Base-by-base conservation (phyloP, 306 rosid species). In the Medicago ruthenica region DNA sequence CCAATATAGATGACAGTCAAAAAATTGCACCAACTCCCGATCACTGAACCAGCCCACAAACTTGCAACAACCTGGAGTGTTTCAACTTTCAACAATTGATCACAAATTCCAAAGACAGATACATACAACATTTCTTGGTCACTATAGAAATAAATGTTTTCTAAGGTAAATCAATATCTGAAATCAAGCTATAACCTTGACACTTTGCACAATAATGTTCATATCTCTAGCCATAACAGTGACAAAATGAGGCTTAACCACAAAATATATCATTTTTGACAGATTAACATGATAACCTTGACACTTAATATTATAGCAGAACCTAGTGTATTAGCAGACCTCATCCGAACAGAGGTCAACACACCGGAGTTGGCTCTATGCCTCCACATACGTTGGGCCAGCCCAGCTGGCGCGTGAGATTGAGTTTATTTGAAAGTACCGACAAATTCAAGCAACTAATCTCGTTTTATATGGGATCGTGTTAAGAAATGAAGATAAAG, bases 11-110 rank as follows among this genome's bases (percentile, higher is more conserved):
- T 50, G 68, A 91, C 94, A n/a, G 98, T 83, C 57, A 94, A 74
- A 69, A 94, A 87, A 80, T 87, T 89, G 89, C 83, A 94, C 96
- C 96, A 94, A 93, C 95, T 90, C 76, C 97, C 97, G 2, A 91
- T 79, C 40, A 90, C 79, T 50, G 98, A 89, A 59, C 89, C 90
- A 80, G 82, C 83, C 86, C 84, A 94, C 86, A 94, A 90, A 87
- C 96, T 51, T 76, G 6, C 83, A 14, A 88, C 70, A 39, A 76
- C 91, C 98, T 94, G 76, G 76, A 48, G 82, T 74, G 36, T 61
- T 59, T 44, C 67, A 58, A 69, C 48, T 62, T 53, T 50, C 59
- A 58, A 66, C 63, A 76, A 20, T 57, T 82, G 31, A 78, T 71
- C 60, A 81, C 69, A 70, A 77, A 58, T 64, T 71, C 24, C 74